phyloP scores from a whole-genome alignment of 2,329 filamentous ascomycete species.

The Fusarium torreyae region DNA sequence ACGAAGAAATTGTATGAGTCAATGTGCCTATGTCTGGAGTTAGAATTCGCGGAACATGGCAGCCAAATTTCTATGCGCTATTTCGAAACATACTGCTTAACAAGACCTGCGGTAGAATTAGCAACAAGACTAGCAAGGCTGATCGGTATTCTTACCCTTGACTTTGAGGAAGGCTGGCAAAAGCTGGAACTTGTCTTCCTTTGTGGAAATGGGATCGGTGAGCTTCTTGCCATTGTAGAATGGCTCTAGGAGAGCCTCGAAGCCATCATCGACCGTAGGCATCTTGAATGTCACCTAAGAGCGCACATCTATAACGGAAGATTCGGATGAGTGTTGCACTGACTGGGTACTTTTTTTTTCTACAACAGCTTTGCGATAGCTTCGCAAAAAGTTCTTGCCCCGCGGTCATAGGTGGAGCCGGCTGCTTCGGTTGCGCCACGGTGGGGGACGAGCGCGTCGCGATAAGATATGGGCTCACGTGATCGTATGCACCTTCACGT shows the following conservation, averaged over 20 bases:
- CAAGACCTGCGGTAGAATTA: constrained; percentile 69
- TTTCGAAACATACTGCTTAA: constrained; percentile 78
- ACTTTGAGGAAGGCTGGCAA: constrained; percentile 98
- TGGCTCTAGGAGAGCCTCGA: constrained; percentile 76
- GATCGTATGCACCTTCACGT: background rate
- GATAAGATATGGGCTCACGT: constrained; percentile 45
- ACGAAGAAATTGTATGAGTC: constrained; percentile 99
- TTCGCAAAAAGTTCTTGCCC: constrained; percentile 54
- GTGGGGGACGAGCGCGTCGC: constrained; percentile 49
- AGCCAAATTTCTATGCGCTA: background rate
- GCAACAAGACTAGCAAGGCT: constrained; percentile 19
- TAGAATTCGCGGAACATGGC: constrained; percentile 15
- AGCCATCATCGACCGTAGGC: constrained; percentile 72
- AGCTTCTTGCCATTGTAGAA: constrained; percentile 79
- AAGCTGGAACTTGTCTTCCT: constrained; percentile 95
- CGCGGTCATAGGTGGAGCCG: constrained; percentile 50
- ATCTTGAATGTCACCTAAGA: constrained; percentile 59
- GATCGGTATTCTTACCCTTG: constrained; percentile 72
- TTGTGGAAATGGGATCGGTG: constrained; percentile 74
- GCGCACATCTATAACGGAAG: constrained; percentile 51
- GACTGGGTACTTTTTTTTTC: constrained; percentile 45
- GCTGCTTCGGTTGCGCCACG: constrained; percentile 42
- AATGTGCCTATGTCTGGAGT: constrained; percentile 72
- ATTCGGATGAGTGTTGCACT: constrained; percentile 29
- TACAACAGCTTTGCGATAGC: constrained; percentile 47